phyloP scores from a whole-genome alignment of 2,329 filamentous ascomycete species.

The Tolypocladium ophioglossoides region DNA sequence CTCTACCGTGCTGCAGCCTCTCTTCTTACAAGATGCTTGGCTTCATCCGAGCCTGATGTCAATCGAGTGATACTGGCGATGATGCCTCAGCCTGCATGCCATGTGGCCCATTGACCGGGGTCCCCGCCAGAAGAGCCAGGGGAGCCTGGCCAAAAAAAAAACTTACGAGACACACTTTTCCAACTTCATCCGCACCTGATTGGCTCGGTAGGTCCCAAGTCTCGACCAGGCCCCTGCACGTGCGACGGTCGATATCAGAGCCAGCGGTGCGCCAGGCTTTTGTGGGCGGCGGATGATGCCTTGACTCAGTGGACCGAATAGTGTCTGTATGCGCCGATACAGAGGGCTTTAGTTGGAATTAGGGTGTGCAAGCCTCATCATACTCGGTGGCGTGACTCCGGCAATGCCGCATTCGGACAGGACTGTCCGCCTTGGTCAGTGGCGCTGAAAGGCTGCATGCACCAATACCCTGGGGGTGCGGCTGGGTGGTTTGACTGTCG shows the following conservation, averaged over 20 bases:
- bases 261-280: not conserved
- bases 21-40: too few species aligned
- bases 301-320: not conserved
- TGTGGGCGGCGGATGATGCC: not conserved
- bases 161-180: constrained; percentile 11
- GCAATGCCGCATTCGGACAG: not conserved
- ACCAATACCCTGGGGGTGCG: not conserved
- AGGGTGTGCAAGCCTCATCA: not conserved
- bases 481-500: not conserved
- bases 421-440: not conserved
- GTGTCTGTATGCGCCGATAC: not conserved
- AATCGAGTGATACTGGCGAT: not conserved
- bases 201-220: constrained; percentile 17
- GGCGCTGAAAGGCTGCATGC: not conserved
- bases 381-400: not conserved
- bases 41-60: not conserved
- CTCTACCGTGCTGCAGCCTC: not conserved
- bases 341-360: not conserved
- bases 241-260: constrained; percentile 23
- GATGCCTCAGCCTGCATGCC: not conserved
- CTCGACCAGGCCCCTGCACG: constrained; percentile 18
- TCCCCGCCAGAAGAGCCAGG: not conserved
- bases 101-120: constrained; percentile 1
- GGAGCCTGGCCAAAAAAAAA: not conserved
- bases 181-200: constrained; percentile 24